Base-by-base conservation (phyloP, 331 rosid species). In the Prunus yedoensis region DNA sequence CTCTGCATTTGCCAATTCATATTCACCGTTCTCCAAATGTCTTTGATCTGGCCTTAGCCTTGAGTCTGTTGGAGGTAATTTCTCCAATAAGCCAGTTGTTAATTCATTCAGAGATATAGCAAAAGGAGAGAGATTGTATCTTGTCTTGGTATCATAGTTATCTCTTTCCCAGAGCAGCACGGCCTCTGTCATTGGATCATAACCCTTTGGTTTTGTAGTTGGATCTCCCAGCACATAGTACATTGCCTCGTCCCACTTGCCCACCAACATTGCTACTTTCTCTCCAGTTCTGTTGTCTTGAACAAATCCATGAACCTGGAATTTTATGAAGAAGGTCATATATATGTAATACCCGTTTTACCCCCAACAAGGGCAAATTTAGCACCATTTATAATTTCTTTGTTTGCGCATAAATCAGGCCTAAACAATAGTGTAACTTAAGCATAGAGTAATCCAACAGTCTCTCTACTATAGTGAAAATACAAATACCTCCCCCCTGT, bases 181-280 rank as follows among this genome's bases (percentile, higher is more conserved):
- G 70, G 99, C 99, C 85, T 95, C 97, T 49, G 98, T 89, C 97
- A 92, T 92, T 17, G 97, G 99, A 83, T 95, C 99, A 78, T 95
- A 95, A 70, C 99, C 99, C 80, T 88, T 92, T 27, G 97, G 99
- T 87, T 88, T 95, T 41, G 89, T 81, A 25, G 96, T 89, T 77
- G 98, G 97, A 83, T 95, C 98, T 82, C 98, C 99, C 15, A 90
- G 89, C 81, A 95, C 97, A 71, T 95, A 95, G 78, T 95, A 95
- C 96, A 95, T 88, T 52, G 99, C 97, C 82, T 87, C 97, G 47
- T 95, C 99, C 99, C 99, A 95, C 86, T 95, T 95, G 72, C 99
- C 97, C 68, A 95, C 84, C 71, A 95, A 68, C 93, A 95, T 89
- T 15, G 97, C 99, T 25, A 95, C 97, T 86, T 95, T 95, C 82